Base-by-base conservation (phyloP, 2,329 filamentous ascomycete genomes). In the Cyanodermella asteris region DNA sequence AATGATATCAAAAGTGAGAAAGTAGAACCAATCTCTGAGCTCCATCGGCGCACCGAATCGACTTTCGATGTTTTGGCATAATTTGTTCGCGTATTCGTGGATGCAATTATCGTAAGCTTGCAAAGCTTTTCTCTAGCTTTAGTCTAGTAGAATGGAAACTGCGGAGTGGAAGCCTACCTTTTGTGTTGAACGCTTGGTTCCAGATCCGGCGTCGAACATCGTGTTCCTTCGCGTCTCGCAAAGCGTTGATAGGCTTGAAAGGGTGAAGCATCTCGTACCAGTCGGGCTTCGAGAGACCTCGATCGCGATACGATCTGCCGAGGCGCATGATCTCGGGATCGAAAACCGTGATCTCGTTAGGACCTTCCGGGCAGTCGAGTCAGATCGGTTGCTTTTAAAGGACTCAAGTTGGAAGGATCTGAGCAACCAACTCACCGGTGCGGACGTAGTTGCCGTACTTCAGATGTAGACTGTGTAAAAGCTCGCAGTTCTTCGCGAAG, bases 121-220 rank as follows among this genome's bases (percentile, higher is more conserved):
- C 4, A 42, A 33, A 8, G 38, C n/a, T n/a, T n/a, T n/a, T n/a
- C n/a, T n/a, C 37, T 30, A 13, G 5, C n/a, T 16, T 13, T 10
- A 12, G 15, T 27, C 12, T 11, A 21, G n/a, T 11, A 13, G 5
- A 11, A 7, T 7, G 5, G n/a, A 8, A 15, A 17, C 17, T 15
- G 8, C 11, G 10, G 10, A 10, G 15, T 6, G 16, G n/a, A 14
- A 12, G 17, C 20, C 14, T 30, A 43, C 44, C 38, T 34, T 38
- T 39, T 3, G 34, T 25, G 22, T 37, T 41, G 14, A 47, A 46
- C 1, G 33, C 44, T 9, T 36, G 38, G 28, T 45, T 42, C 43
- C 44, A 45, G 13, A 39, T 30, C 22, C 34, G 24, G 13, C 38
- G 24, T 13, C 33, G 26, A 12, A 23, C 20, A 8, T 31, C 23